Evolutionary conservation across 2,329 filamentous ascomycete genomes (phyloP).

Genomic region (Trichoderma oligosporum): DNA sequence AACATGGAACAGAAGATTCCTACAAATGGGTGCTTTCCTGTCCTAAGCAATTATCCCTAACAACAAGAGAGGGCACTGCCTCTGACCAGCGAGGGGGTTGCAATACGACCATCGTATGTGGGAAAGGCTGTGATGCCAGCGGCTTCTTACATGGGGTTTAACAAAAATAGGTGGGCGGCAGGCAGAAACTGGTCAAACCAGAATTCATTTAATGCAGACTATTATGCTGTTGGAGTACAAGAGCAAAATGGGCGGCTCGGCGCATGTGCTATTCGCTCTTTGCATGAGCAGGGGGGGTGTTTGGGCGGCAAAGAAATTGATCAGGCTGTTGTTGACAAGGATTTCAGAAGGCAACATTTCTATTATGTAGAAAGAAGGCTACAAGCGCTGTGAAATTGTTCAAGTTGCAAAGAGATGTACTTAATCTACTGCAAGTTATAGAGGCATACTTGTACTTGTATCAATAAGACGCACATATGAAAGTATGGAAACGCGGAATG

Average conservation of each 20-base stretch:
- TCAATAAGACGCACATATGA: too few relatives aligned
- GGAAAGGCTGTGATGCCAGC: background rate
- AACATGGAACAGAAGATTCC: background rate
- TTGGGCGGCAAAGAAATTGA: conserved; percentile 5
- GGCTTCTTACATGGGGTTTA: conserved; percentile 6
- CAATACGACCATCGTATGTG: background rate
- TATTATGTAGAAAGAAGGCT: background rate
- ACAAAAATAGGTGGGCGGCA: background rate
- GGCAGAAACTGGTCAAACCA: background rate
- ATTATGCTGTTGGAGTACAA: conserved; percentile 4
- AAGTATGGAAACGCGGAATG: too few relatives aligned
- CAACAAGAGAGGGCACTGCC: conserved; percentile 6
- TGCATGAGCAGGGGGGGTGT: background rate
- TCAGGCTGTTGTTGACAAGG: background rate
- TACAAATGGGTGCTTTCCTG: background rate
- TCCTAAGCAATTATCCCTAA: background rate
- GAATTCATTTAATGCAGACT: conserved; percentile 1
- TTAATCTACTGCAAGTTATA: too few relatives aligned
- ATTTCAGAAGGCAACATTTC: background rate
- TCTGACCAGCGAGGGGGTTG: background rate
- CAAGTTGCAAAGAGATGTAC: background rate
- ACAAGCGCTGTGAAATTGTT: background rate
- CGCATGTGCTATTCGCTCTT: conserved; percentile 12
- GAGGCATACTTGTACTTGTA: too few relatives aligned
- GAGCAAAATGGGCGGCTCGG: conserved; percentile 3